Conservation (phyloP, 1,284 basidiomycete genomes). For the Laetiporus sulphureus region DNA sequence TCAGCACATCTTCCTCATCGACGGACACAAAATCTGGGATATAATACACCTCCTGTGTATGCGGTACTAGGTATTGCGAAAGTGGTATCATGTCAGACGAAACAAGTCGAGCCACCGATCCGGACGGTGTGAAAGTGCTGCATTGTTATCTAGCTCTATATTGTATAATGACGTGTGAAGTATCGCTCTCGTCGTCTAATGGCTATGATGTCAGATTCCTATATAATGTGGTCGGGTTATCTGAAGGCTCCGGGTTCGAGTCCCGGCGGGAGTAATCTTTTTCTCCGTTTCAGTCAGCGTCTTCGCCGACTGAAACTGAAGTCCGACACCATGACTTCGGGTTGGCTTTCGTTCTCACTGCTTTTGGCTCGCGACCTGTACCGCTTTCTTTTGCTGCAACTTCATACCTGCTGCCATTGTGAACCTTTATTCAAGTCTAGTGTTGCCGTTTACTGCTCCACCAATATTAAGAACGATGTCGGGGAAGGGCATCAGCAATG, state of each 20-base stretch:
- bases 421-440: too few species aligned
- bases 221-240: conserved; percentile 4
- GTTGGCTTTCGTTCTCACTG: too few species aligned
- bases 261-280: conserved; percentile 17
- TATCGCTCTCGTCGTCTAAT: conserved; percentile 14
- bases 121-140: conserved; percentile 14
- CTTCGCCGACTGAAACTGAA: too few species aligned
- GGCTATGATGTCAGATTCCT: conserved; percentile 18
- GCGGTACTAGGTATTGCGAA: conserved; percentile 32
- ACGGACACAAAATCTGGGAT: conserved; percentile 76
- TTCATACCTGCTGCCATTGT: too few species aligned
- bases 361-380: too few species aligned
- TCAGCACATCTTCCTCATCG: conserved; percentile 75
- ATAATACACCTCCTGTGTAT: conserved; percentile 46
- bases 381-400: too few species aligned
- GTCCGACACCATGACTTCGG: too few species aligned
- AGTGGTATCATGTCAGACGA: too few species aligned
- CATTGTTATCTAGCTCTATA: not conserved
- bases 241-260: conserved; percentile 21
- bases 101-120: too few species aligned
- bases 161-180: not conserved
- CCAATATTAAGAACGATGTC: conserved; percentile 38
- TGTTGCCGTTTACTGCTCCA: too few species aligned
- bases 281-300: too few species aligned
- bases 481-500: conserved; percentile 54